Evolutionary conservation across 2,329 filamentous ascomycete species (phyloP).

Genomic region (Exserohilum turcica): DNA sequence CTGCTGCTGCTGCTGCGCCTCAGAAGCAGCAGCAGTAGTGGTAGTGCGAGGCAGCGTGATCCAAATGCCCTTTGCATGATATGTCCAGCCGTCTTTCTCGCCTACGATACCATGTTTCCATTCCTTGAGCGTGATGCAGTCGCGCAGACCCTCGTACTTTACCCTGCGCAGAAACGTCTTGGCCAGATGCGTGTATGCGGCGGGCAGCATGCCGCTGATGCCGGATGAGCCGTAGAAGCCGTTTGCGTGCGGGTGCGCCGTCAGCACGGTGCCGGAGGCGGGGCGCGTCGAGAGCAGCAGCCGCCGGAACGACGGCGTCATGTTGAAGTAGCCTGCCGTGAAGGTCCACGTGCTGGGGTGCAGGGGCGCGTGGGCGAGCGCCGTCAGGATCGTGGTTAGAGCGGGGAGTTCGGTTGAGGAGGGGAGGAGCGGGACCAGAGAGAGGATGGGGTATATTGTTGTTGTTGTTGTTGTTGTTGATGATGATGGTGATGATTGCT

Average conservation of each 20-base stretch:
- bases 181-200: conserved; percentile 88
- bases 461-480: conserved; percentile 47
- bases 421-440: conserved; percentile 86
- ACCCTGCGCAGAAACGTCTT: conserved; percentile 76
- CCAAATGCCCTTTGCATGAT: conserved; percentile 97
- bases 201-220: conserved; percentile 85
- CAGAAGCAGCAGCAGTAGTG: not conserved
- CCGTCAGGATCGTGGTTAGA: conserved; percentile 73
- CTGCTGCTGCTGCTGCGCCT: no score
- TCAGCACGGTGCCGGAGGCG: conserved; percentile 78
- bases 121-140: conserved; percentile 76
- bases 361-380: conserved; percentile 70
- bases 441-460: conserved; percentile 82
- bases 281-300: conserved; percentile 77
- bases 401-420: conserved; percentile 88
- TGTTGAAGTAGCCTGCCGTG: conserved; percentile 98
- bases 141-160: conserved; percentile 56
- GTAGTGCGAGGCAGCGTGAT: conserved; percentile 57
- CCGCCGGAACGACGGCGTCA: conserved; percentile 79
- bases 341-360: conserved; percentile 85
- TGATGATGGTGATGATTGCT: conserved; percentile 34
- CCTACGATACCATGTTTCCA: conserved; percentile 85
- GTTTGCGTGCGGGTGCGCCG: conserved; percentile 90
- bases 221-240: conserved; percentile 91
- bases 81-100: conserved; percentile 87